Conservation (phyloP, 2,329 filamentous ascomycete species). For the Fusarium clavum region DNA sequence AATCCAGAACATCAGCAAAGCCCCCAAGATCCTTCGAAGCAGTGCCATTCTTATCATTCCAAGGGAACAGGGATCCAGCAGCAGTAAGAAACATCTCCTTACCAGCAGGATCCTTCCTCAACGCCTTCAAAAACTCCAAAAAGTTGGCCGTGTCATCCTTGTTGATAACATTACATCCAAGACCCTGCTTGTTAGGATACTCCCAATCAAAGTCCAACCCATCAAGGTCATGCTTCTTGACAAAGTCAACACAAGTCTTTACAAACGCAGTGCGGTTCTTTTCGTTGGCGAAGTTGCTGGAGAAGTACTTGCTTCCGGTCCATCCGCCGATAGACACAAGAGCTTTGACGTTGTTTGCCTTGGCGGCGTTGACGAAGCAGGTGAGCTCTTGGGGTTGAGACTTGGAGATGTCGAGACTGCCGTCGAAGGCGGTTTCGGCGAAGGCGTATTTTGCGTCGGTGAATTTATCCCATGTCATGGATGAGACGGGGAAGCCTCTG, state of each 20-base stretch:
- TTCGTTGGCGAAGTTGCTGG: slow-evolving; percentile 25
- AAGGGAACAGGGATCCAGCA: slow-evolving; percentile 34
- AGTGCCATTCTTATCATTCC: slow-evolving; percentile 29
- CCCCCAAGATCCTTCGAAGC: slow-evolving; percentile 27
- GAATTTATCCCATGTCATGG: slow-evolving; percentile 38
- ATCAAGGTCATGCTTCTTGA: slow-evolving; percentile 28
- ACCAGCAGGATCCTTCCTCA: slow-evolving; percentile 29
- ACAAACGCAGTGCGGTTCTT: slow-evolving; percentile 38
- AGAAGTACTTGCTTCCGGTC: slow-evolving; percentile 34
- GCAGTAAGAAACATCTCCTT: slow-evolving; percentile 32
- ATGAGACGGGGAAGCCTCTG: slow-evolving; percentile 32
- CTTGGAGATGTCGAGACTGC: slow-evolving; percentile 22
- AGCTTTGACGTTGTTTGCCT: slow-evolving; percentile 37
- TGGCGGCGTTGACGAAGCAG: slow-evolving; percentile 30
- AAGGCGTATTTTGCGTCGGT: slow-evolving; percentile 42
- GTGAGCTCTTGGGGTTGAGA: slow-evolving; percentile 27
- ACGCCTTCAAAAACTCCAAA: slow-evolving; percentile 33
- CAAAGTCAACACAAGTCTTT: slow-evolving; percentile 26
- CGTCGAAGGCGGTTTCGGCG: slow-evolving; percentile 34
- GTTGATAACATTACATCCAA: slow-evolving; percentile 41
- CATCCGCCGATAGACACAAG: slow-evolving; percentile 38
- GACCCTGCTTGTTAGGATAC: slow-evolving; percentile 40
- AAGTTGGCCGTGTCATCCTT: slow-evolving; percentile 36
- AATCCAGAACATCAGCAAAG: slow-evolving; percentile 36
- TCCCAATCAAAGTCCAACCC: slow-evolving; percentile 42